Evolutionary conservation across 208 protist genomes (phyloP), one percentile per base, ranked within the genome.

Genomic region (Novymonas esmeraldas): DNA sequence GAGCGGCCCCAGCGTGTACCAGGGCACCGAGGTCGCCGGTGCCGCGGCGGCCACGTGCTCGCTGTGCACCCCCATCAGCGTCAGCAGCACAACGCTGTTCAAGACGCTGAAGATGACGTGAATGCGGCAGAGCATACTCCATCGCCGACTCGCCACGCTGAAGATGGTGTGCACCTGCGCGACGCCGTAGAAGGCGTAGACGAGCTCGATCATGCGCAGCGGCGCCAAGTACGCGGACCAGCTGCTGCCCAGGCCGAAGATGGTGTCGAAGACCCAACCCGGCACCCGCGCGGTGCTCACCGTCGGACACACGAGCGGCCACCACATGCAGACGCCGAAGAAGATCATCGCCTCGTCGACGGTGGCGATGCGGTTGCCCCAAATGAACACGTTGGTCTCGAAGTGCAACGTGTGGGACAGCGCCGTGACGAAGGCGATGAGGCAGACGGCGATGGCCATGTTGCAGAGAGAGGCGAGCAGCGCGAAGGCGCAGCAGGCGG

Each of bases 271-370:
- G 42, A 71, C 9, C 56, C 6, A 24, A 29, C 55, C 51, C 2
- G 85, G 74, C 13, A 90, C 61, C 26, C 18, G 77, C 26, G 61
- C 73, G 20, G 65, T 79, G 39, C 60, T 67, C 41, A 93, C 36
- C 4, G 51, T 29, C 3, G 93, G 90, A 42, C 89, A 70, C 24
- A 87, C 6, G 33, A 92, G 57, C 16, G 87, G 80, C 29, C 90
- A 73, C 85, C 87, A 94, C 76, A 87, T 83, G 44, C 71, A 65
- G 18, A 92, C 49, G 22, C 76, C 81, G 59, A 97, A 97, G 76
- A 93, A 85, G 51, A 97, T 48, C 93, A 97, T 97, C 31, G 87
- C 93, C 62, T 97, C 93, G 62, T 97, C 93, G 3, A 95, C 90
- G 45, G 87, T 84, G 58, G 88, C 68, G 70, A 93, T 79, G 29